Conservation (phyloP, 768 basidiomycete species). For the Suillus placidus region DNA sequence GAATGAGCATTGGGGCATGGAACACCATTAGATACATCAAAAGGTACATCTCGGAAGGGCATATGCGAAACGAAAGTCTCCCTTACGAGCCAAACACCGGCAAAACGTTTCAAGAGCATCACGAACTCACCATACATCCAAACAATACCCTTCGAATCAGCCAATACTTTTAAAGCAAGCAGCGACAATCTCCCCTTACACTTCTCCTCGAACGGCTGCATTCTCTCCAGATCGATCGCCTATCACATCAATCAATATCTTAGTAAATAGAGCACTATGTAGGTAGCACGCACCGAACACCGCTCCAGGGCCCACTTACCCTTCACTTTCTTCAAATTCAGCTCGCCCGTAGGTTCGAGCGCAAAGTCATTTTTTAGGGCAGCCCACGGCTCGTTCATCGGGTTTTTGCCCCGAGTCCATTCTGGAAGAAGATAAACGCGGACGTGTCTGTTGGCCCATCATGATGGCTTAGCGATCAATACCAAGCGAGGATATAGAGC, state of each 20-base stretch:
- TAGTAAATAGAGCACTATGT: not conserved
- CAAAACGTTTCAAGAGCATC: no score
- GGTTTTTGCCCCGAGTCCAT: slow-evolving; percentile 32
- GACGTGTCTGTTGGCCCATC: slow-evolving; percentile 24
- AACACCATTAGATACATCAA: slow-evolving; percentile 21
- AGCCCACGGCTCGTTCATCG: slow-evolving; percentile 29
- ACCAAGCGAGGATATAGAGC: not conserved
- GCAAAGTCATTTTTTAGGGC: slow-evolving; percentile 31
- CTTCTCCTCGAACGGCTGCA: not conserved
- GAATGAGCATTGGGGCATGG: not conserved
- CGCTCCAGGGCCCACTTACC: slow-evolving; percentile 26
- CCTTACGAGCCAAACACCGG: not conserved
- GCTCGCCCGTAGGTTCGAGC: slow-evolving; percentile 25
- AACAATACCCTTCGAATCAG: not conserved
- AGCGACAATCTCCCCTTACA: not conserved
- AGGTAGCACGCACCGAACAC: not conserved
- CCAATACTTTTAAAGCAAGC: slow-evolving; percentile 1
- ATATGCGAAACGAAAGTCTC: not conserved
- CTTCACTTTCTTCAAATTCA: slow-evolving; percentile 20
- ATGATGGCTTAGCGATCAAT: not conserved
- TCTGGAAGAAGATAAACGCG: slow-evolving; percentile 35
- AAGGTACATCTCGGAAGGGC: slow-evolving; percentile 23
- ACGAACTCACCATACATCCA: slow-evolving; percentile 25
- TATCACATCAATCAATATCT: not conserved
- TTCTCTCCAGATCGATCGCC: slow-evolving; percentile 2